phyloP scores from a whole-genome alignment of 805 yeast genomes.

The Komagataella pastoris region DNA sequence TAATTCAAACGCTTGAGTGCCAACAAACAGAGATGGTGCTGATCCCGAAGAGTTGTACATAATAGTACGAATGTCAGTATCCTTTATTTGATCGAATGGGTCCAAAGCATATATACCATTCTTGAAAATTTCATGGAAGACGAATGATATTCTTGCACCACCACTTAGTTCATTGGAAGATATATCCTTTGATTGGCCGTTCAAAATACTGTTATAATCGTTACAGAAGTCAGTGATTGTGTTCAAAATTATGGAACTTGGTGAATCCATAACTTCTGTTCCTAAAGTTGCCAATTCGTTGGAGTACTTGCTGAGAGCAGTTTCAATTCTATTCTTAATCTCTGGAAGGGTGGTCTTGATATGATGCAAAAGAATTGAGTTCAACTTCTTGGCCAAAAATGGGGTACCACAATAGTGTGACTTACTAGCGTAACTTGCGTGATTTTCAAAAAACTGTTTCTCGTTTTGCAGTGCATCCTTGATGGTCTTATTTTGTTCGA shows the following conservation, averaged over 20 bases:
- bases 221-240: conserved; percentile 88
- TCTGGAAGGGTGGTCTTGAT: conserved; percentile 85
- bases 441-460: conserved; percentile 68
- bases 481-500: conserved; percentile 77
- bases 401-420: conserved; percentile 99
- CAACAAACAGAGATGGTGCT: conserved; percentile 91
- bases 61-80: conserved; percentile 90
- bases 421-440: conserved; percentile 82
- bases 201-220: conserved; percentile 82
- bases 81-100: conserved; percentile 94
- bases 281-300: conserved; percentile 68
- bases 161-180: conserved; percentile 87
- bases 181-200: conserved; percentile 86
- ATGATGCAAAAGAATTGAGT: conserved; percentile 78
- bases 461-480: conserved; percentile 80
- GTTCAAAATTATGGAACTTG: conserved; percentile 78
- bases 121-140: conserved; percentile 90
- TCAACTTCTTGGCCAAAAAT: conserved; percentile 83
- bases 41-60: conserved; percentile 96
- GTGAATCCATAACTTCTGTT: conserved; percentile 80
- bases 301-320: conserved; percentile 74
- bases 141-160: conserved; percentile 95
- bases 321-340: conserved; percentile 80
- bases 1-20: conserved; percentile 94
- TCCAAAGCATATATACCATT: conserved; percentile 86